Evolutionary conservation across 1,284 basidiomycete genomes (phyloP), one percentile per base, ranked within the genome.

Genomic region (Heterobasidion occidentale): DNA sequence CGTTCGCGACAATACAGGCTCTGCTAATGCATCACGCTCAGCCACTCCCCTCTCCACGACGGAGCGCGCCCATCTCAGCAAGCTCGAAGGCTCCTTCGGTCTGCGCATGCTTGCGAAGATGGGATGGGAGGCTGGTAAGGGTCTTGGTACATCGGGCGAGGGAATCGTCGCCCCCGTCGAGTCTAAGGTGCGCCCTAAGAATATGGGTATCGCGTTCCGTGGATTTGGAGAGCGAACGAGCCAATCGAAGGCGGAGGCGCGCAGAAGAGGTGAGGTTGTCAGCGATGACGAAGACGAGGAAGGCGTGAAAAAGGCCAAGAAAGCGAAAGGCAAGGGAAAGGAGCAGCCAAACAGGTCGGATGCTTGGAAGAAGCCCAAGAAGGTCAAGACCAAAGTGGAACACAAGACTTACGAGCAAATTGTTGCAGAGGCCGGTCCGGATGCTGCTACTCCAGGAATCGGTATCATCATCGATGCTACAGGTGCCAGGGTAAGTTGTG

Each of bases 391-490:
- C 34, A 91, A 84, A 70, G 76, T 94, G 33, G 86, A 94, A 66
- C 92, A 96, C 74, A 95, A 94, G 77, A 94, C 93, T 0, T 98
- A 97, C 66, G 95, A 98, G 69, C 84, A 98, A 70, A 91, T 98
- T 56, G 69, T 98, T 49, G 88, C 89, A 3, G 94, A 95, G 68
- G 85, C 88, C 19, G 90, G 88, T 0, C 76, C 80, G 59, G 80
- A 85, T 42, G 59, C 64, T 19, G 73, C 77, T 3, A 63, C 73
- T 5, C 63, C 84, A 3, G 84, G 85, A 1, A 70, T 94, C 50
- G 94, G 92, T 2, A 83, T 88, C 62, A 94, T 98, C 36, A 89
- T 97, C 54, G 95, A 98, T 70, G 91, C 94, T n/a, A 91, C 92
- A 14, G 91, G 94, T 46, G 90, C 90, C 58, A 90, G 90, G 63